These are phyloP conservation scores for Inga oerstediana DNA, from an alignment of 306 rosid species.

Conservation along the genomic window DNA sequence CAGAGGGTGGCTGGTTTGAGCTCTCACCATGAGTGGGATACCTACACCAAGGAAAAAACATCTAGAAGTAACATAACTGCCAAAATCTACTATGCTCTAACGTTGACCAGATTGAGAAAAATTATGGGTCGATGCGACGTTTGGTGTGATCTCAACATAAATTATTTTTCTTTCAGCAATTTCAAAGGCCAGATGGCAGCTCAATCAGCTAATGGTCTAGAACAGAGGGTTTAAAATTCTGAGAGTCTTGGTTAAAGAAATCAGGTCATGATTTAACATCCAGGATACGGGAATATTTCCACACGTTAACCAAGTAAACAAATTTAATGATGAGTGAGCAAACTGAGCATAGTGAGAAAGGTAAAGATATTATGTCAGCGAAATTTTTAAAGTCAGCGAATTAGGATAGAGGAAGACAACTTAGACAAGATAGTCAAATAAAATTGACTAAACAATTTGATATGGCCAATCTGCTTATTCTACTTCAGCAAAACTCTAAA, in stretches of 20 bases:
- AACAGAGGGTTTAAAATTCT: neutral
- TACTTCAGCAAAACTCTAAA: slow-evolving; percentile 4
- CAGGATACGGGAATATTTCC: neutral
- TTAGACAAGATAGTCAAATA: slow-evolving; percentile 26
- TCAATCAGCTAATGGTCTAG: slow-evolving; percentile 8
- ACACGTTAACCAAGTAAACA: neutral
- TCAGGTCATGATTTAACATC: neutral
- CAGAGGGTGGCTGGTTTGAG: slow-evolving; percentile 78
- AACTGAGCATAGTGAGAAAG: slow-evolving; percentile 2
- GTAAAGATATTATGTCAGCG: slow-evolving; percentile 12
- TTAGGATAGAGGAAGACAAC: slow-evolving; percentile 28
- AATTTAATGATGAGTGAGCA: neutral
- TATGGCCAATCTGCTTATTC: slow-evolving; percentile 24
- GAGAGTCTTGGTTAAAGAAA: neutral
- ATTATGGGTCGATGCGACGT: neutral
- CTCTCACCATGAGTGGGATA: slow-evolving; percentile 63
- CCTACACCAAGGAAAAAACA: slow-evolving; percentile 43
- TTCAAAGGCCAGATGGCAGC: neutral
- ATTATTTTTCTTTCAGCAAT: neutral
- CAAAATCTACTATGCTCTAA: neutral
- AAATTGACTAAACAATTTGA: slow-evolving; percentile 19
- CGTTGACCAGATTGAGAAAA: slow-evolving; percentile 11
- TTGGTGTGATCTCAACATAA: neutral
- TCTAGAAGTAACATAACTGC: neutral
- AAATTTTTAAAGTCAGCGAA: neutral